These are phyloP conservation scores for Clavispora carvajalis DNA, from an alignment of 805 yeast genomes.

Conservation along the genomic window DNA sequence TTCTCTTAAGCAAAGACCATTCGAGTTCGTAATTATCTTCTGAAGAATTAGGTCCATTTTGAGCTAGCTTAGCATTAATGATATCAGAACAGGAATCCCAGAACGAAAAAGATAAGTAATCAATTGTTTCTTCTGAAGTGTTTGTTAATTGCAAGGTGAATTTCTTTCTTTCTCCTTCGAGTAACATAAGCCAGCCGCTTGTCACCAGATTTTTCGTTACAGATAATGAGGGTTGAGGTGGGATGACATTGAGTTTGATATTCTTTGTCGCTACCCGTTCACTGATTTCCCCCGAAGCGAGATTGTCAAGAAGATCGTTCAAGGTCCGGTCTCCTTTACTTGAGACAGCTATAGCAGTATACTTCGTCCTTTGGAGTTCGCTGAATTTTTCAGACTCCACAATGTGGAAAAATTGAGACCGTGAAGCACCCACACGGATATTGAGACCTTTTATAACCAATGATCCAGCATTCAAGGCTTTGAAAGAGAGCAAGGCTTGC, in stretches of 20 bases:
- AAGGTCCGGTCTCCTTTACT: neutral
- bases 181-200: conserved; percentile 65
- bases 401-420: conserved; percentile 40
- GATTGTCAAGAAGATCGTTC: conserved; percentile 17
- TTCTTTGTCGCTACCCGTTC: conserved; percentile 15
- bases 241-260: conserved; percentile 28
- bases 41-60: conserved; percentile 30
- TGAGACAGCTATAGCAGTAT: neutral
- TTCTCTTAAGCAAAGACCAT: conserved; percentile 53
- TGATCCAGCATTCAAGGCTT: conserved; percentile 45
- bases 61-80: conserved; percentile 48
- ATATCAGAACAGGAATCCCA: conserved; percentile 72
- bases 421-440: conserved; percentile 49
- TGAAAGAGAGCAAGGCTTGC: conserved; percentile 40
- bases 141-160: conserved; percentile 54
- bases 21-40: conserved; percentile 73
- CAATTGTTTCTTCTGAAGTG: conserved; percentile 50
- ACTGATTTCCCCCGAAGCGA: conserved; percentile 20
- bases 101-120: conserved; percentile 55
- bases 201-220: conserved; percentile 47
- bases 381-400: conserved; percentile 23
- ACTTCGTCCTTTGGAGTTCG: conserved; percentile 8
- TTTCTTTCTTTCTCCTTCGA: conserved; percentile 66
- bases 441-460: conserved; percentile 47
- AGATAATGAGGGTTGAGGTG: conserved; percentile 58